Evolutionary conservation across 2,329 filamentous ascomycete genomes (phyloP).

Genomic region (Paecilomyces variotii): DNA sequence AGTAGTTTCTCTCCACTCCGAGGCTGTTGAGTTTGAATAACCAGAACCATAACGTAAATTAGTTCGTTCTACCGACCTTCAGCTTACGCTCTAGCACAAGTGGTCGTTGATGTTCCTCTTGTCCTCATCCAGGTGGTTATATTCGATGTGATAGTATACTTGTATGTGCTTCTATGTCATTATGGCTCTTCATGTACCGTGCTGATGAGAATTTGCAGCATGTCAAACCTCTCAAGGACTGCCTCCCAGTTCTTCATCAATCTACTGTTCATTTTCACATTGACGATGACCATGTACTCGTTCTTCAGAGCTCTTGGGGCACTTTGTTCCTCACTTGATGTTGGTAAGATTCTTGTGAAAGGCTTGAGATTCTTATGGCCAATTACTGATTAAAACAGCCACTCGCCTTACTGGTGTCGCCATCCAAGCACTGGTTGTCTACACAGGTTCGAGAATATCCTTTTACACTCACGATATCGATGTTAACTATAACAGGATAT

Average conservation of each 20-base stretch:
- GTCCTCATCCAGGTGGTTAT: slow-evolving; percentile 51
- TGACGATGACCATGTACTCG: slow-evolving; percentile 49
- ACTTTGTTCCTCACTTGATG: slow-evolving; percentile 42
- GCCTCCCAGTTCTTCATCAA: slow-evolving; percentile 57
- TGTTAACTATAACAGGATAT: slow-evolving; percentile 40
- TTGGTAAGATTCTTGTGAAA: slow-evolving; percentile 22
- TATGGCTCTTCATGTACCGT: not conserved
- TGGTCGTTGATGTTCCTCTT: slow-evolving; percentile 50
- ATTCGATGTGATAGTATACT: slow-evolving; percentile 56
- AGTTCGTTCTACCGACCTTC: slow-evolving; percentile 57
- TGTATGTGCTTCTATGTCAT: slow-evolving; percentile 20
- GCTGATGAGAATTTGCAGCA: slow-evolving; percentile 23
- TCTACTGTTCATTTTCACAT: slow-evolving; percentile 45
- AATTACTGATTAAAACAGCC: slow-evolving; percentile 15
- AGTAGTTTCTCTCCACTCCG: slow-evolving; percentile 6
- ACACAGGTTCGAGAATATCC: slow-evolving; percentile 34
- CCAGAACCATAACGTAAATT: slow-evolving; percentile 4
- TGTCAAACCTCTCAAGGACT: slow-evolving; percentile 49
- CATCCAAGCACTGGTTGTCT: slow-evolving; percentile 49
- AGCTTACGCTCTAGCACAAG: slow-evolving; percentile 52
- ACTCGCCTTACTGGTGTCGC: slow-evolving; percentile 43
- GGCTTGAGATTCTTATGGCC: not conserved
- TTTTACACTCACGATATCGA: not conserved
- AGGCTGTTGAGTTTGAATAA: not conserved
- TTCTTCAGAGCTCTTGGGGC: slow-evolving; percentile 46